Percentiles rank a stretch among this genome's conserved stretches.
These are phyloP conservation scores for Paraconiothyrium sp. DNA, from an alignment of 2,329 filamentous ascomycete genomes.

Conservation along the genomic window DNA sequence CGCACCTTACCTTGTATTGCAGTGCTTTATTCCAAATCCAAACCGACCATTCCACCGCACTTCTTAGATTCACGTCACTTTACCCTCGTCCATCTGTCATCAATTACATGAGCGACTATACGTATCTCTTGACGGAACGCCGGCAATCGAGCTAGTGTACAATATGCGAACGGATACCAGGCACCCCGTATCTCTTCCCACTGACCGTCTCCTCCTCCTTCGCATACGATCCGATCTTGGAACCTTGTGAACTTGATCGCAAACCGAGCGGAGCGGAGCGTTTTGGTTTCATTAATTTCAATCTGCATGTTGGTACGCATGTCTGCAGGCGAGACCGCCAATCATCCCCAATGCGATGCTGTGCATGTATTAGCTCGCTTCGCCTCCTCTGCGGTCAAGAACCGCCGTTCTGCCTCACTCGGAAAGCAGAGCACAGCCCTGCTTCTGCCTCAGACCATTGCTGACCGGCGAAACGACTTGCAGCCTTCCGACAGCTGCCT, in stretches of 20 bases:
- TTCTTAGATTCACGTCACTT: too few relatives aligned
- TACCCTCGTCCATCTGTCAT: too few relatives aligned
- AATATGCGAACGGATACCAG: too few relatives aligned
- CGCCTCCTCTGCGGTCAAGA: background rate
- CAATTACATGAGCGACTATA: too few relatives aligned
- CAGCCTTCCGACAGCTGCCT: constrained; percentile 2
- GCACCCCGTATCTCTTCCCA: too few relatives aligned
- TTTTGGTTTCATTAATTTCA: background rate
- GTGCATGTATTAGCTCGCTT: constrained; percentile 7
- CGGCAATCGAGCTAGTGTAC: too few relatives aligned
- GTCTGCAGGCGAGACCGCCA: background rate
- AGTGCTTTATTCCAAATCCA: background rate
- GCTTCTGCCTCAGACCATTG: background rate
- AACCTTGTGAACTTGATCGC: too few relatives aligned
- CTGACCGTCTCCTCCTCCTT: too few relatives aligned
- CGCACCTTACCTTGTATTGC: background rate
- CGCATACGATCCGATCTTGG: too few relatives aligned
- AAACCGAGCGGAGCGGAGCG: background rate
- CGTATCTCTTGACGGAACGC: too few relatives aligned
- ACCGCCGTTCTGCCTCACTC: background rate
- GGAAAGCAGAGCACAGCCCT: background rate
- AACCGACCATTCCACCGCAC: background rate
- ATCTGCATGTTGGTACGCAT: background rate
- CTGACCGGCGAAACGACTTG: background rate
- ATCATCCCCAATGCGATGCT: background rate